Base-by-base conservation (phyloP, 108 stramenopile species). In the Pseudonitzschia pungens region DNA sequence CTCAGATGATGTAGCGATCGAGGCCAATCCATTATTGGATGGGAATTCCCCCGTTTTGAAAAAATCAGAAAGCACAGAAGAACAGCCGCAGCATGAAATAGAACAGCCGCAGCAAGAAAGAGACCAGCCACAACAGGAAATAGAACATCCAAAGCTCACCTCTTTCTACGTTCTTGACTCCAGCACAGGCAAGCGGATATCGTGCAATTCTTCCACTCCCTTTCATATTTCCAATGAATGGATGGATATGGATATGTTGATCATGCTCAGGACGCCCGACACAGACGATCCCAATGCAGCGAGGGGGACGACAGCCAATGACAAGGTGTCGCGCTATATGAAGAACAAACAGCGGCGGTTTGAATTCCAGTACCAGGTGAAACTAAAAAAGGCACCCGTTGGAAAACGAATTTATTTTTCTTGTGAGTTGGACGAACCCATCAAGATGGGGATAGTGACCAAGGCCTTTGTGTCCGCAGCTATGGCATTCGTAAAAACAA, bases 301-400 rank as follows among this genome's bases (percentile, higher is more conserved):
- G 15, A 67, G 42, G 27, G 77, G 78, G 1, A 72, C 40, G 15
- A 64, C 55, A 16, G 72, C 72, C 50, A 88, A 89, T 69, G 57
- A 65, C 18, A 75, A 79, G n/a, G 69, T 73, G 20, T 69, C 69
- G 26, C 60, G 79, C 9, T 92, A 92, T 58, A 81, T 97, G 52
- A 42, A 81, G 20, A 83, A 77, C 32, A 89, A 90, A 60, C 90
- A 93, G 42, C 90, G 96, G 33, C 82, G 92, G 40, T 97, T 97
- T 67, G 96, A 97, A 77, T 92, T 96, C 70, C 96, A 97, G 77
- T 94, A 90, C 67, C 96, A 96, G 72, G 70, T 92, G 36, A 82
- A 81, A 65, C 65, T 96, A 58, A 96, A 95, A 77, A 92, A 90
- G 70, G 21, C 90, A 24, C 89, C 92, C 3, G 32, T 70, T 22